Base-by-base conservation (phyloP, 345 rosid genomes). In the Cardamine chenopodiifolia region DNA sequence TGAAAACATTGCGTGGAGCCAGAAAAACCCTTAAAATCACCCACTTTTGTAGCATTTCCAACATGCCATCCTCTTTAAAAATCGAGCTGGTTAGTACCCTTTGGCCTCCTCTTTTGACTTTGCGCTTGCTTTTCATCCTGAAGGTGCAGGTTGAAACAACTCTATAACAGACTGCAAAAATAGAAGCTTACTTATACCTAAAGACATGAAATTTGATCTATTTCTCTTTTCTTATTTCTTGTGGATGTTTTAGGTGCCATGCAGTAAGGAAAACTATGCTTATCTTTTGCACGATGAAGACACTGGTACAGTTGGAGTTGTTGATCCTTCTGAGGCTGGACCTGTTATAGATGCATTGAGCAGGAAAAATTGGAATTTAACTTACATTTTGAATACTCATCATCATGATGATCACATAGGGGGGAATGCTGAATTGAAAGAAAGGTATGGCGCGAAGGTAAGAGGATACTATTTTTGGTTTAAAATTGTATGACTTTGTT, bases 401-500 rank as follows among this genome's bases (percentile, higher is more conserved):
- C 99, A 96, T 80, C 97, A 90, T 77, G 71, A 83, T 81, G 96
- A 92, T 78, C 98, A 92, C 72, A 80, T 97, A 0, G 95, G 95
- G 28, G 99, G 99, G 63, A 96, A 96, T 77, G 71, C 81, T 62
- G 98, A 90, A 73, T 80, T 96, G 85, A 96, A 96, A 88, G 97
- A 88, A 77, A 92, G 86, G 85, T 96, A 87, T 14, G 99, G 99
- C 65, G 98, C 99, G 29, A 92, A 96, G 99, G 98, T 96, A 92
- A 66, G 90, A 57, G 42, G 62, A 68, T 42, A 32, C 63, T 75
- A 17, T 47, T 49, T 45, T 47, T 0, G 0, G 45, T 10, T 42
- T 28, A 0, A 26, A 66, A 19, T 15, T 72, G 22, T 39, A 3
- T 72, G 6, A 62, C 12, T 1, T 39, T 69, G 1, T 12, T 71